Percentiles rank a stretch among this genome's conserved stretches.
phyloP scores from a whole-genome alignment of 345 rosid genomes.

The Hirschfeldia incana region DNA sequence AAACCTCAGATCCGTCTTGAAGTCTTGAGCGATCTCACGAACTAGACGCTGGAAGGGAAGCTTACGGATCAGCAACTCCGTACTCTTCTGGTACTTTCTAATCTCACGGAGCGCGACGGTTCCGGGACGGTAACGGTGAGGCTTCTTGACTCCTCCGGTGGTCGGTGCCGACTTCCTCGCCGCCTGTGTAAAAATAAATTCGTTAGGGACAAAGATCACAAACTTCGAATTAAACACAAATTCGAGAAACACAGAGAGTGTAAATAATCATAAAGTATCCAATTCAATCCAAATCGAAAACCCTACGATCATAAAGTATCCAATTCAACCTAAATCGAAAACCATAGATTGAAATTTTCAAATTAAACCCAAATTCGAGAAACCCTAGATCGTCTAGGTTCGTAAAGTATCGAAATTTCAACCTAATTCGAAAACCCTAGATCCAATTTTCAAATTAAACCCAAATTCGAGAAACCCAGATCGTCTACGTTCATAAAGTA shows the following conservation, averaged over 20 bases:
- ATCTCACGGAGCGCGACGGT: constrained; percentile 64
- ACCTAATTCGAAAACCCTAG: not conserved
- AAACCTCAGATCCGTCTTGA: constrained; percentile 47
- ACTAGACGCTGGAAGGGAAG: constrained; percentile 63
- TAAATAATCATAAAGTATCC: not conserved
- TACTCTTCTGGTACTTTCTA: constrained; percentile 54
- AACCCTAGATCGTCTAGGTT: not conserved
- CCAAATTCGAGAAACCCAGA: not conserved
- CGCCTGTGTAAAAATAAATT: constrained; percentile 33
- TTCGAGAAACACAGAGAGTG: not conserved
- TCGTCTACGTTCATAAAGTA: not conserved
- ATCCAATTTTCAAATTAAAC: not conserved
- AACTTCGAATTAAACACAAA: not conserved
- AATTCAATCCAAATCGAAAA: not conserved
- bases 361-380: not conserved
- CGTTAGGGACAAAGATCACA: not conserved
- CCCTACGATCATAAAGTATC: not conserved
- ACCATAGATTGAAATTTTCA: not conserved
- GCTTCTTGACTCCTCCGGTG: constrained; percentile 67
- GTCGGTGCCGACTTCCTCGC: constrained; percentile 66
- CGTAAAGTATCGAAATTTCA: not conserved
- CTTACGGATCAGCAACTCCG: constrained; percentile 55
- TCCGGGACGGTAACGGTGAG: constrained; percentile 59
- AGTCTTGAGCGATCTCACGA: constrained; percentile 63
- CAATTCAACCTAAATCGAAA: not conserved